Evolutionary conservation across 2,329 filamentous ascomycete species (phyloP).

Genomic region (Thelonectria discophora): DNA sequence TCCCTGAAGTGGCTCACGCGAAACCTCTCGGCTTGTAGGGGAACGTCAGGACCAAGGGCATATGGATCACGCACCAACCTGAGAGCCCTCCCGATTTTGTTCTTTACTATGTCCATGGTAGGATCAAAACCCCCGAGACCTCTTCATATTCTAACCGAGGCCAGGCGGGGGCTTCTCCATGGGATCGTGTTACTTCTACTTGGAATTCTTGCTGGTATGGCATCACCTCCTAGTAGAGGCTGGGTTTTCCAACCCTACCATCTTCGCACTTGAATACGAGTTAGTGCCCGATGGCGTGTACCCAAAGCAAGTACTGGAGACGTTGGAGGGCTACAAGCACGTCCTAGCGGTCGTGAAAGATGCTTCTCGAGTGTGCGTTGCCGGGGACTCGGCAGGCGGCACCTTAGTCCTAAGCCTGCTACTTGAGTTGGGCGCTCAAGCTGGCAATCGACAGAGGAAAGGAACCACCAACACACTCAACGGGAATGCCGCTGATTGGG

Average conservation of each 20-base stretch:
- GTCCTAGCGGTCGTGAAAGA: slow-evolving; percentile 67
- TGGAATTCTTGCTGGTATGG: slow-evolving; percentile 83
- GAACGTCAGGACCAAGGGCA: slow-evolving; percentile 63
- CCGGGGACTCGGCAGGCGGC: slow-evolving; percentile 82
- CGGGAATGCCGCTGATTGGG: slow-evolving; percentile 15
- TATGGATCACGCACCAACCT: slow-evolving; percentile 74
- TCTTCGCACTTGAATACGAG: slow-evolving; percentile 84
- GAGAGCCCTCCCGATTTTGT: slow-evolving; percentile 74
- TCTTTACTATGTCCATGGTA: slow-evolving; percentile 84
- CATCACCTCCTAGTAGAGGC: slow-evolving; percentile 68
- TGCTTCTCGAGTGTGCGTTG: slow-evolving; percentile 72
- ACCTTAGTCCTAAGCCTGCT: slow-evolving; percentile 78
- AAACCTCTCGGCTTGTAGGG: slow-evolving; percentile 25
- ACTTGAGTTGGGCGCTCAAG: slow-evolving; percentile 65
- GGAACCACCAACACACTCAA: slow-evolving; percentile 15
- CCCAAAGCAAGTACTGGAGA: slow-evolving; percentile 77
- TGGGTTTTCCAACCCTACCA: slow-evolving; percentile 77
- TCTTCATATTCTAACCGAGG: slow-evolving; percentile 15
- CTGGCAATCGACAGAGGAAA: slow-evolving; percentile 33
- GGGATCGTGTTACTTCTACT: slow-evolving; percentile 84
- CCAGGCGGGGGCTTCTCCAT: slow-evolving; percentile 82
- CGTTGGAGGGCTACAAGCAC: slow-evolving; percentile 75
- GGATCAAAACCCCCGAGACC: slow-evolving; percentile 29
- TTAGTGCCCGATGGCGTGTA: slow-evolving; percentile 79
- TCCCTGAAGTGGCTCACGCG: neutral